These are phyloP conservation scores for Penicillium longicatenatum DNA, from an alignment of 495 filamentous ascomycete species.

Conservation along the genomic window DNA sequence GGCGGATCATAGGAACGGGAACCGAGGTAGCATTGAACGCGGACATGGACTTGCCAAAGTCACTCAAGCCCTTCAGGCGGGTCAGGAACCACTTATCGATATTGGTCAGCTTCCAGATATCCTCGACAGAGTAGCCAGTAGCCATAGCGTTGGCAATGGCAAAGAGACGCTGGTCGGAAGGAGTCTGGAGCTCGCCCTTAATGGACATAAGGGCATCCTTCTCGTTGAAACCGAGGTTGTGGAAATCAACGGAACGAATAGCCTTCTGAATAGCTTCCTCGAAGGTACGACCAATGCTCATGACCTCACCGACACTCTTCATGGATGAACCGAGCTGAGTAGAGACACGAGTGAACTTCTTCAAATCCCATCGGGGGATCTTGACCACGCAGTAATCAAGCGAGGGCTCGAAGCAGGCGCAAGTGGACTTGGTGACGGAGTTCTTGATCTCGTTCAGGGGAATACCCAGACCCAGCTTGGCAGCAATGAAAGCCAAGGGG, in stretches of 20 bases:
- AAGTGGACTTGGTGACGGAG: slow-evolving; percentile 93
- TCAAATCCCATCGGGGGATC: slow-evolving; percentile 97
- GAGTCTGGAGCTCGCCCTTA: slow-evolving; percentile 92
- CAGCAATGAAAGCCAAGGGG: slow-evolving; percentile 93
- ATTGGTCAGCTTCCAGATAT: slow-evolving; percentile 96
- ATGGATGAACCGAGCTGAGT: slow-evolving; percentile 95
- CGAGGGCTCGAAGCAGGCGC: slow-evolving; percentile 98
- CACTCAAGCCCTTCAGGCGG: slow-evolving; percentile 84
- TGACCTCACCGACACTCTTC: slow-evolving; percentile 99
- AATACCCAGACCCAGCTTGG: slow-evolving; percentile 92
- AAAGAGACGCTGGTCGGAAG: slow-evolving; percentile 95
- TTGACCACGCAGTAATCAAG: slow-evolving; percentile 98
- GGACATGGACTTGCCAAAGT: slow-evolving; percentile 80
- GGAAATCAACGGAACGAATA: slow-evolving; percentile 90
- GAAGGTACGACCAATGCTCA: slow-evolving; percentile 96
- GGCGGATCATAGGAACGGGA: slow-evolving; percentile 63
- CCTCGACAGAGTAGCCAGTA: slow-evolving; percentile 86
- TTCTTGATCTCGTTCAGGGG: slow-evolving; percentile 96
- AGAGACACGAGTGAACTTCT: slow-evolving; percentile 97
- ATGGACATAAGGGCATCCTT: slow-evolving; percentile 93
- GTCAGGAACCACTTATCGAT: slow-evolving; percentile 87
- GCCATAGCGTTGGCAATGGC: slow-evolving; percentile 98
- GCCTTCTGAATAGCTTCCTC: slow-evolving; percentile 99
- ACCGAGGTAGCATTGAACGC: slow-evolving; percentile 70
- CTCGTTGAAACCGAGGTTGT: slow-evolving; percentile 94